phyloP scores from a whole-genome alignment of 768 basidiomycete species.

The Xerocomus spinulosus region DNA sequence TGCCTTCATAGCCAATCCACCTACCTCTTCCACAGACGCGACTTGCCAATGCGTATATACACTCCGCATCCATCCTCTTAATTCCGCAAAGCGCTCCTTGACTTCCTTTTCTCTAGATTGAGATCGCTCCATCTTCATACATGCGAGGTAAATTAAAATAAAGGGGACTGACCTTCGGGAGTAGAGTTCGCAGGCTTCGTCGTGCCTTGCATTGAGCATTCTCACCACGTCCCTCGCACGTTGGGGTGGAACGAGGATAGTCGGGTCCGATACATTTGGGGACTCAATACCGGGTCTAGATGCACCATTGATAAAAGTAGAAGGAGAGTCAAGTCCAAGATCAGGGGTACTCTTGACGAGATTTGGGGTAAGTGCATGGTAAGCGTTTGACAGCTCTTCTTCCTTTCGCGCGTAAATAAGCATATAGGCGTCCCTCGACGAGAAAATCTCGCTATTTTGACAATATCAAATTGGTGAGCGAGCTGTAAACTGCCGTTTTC shows the following conservation, averaged over 20 bases:
- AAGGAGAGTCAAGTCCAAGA: conserved; percentile 7
- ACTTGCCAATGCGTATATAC: conserved; percentile 65
- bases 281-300: conserved; percentile 13
- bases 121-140: conserved; percentile 13
- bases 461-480: conserved; percentile 19
- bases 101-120: conserved; percentile 40
- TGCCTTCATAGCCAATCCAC: conserved; percentile 10
- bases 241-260: conserved; percentile 45
- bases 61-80: conserved; percentile 50
- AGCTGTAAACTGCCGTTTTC: conserved; percentile 44
- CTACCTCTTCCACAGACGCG: conserved; percentile 44
- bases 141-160: conserved; percentile 11
- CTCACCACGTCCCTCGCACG: conserved; percentile 52
- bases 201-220: conserved; percentile 51
- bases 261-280: conserved; percentile 8
- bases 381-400: conserved; percentile 6
- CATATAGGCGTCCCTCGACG: conserved; percentile 93
- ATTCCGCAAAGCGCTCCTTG: conserved; percentile 42
- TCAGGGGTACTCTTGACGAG: conserved; percentile 15
- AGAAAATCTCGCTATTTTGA: conserved; percentile 41
- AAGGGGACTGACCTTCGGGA: conserved; percentile 39
- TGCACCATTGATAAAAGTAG: conserved; percentile 18
- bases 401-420: conserved; percentile 71
- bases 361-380: conserved; percentile 16
- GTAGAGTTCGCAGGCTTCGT: conserved; percentile 48